Conservation (phyloP, 108 stramenopile genomes). For the Chaetoceros muelleri region DNA sequence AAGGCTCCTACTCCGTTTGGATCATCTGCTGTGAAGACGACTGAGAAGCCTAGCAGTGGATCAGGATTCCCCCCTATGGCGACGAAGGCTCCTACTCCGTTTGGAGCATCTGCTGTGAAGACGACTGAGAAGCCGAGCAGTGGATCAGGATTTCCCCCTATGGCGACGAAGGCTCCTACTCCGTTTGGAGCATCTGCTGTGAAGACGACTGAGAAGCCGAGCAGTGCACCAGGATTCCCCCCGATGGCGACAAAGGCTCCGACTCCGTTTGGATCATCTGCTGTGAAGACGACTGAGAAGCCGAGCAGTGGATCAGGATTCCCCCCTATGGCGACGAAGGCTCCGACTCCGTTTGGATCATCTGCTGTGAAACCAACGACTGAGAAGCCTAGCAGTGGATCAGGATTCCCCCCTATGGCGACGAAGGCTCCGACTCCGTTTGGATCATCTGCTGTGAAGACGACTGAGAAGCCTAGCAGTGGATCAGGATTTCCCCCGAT, state of each 20-base stretch:
- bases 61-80: conserved; percentile 49
- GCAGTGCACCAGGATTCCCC: not conserved
- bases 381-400: not conserved
- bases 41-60: not conserved
- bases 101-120: conserved; percentile 12
- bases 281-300: not conserved
- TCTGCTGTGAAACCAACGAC: not conserved
- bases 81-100: conserved; percentile 44
- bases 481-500: not conserved
- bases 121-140: not conserved
- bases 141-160: conserved; percentile 34
- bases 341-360: conserved; percentile 1
- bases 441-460: not conserved
- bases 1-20: conserved; percentile 40
- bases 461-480: not conserved
- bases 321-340: conserved; percentile 7
- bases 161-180: conserved; percentile 39
- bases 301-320: not conserved
- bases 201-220: conserved; percentile 2
- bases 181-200: conserved; percentile 15
- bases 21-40: conserved; percentile 1
- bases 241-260: conserved; percentile 10
- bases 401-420: conserved; percentile 8
- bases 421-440: conserved; percentile 6
- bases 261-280: not conserved